Evolutionary conservation across 2,329 filamentous ascomycete genomes (phyloP).

Genomic region (Nigrograna mackinnonii): DNA sequence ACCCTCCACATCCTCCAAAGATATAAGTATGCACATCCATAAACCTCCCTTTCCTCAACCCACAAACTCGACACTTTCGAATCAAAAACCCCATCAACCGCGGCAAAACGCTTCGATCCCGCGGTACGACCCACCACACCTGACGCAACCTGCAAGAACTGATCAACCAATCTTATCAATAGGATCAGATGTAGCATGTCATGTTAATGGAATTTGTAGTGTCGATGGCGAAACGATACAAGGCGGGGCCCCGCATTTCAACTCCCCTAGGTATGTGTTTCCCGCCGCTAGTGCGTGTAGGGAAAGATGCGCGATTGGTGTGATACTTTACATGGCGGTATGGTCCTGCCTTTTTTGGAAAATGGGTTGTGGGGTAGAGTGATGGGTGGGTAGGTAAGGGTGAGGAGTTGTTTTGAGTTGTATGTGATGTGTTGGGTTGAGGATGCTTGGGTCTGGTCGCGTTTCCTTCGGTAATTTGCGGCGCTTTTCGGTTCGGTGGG

Average conservation of each 20-base stretch:
- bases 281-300: not conserved
- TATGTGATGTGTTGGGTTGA: too few species aligned
- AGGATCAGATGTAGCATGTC: slow-evolving; percentile 1
- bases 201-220: slow-evolving; percentile 1
- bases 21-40: not conserved
- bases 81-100: too few species aligned
- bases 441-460: too few species aligned
- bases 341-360: not conserved
- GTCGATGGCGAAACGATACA: too few species aligned
- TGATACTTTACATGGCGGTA: not conserved
- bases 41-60: too few species aligned
- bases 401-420: too few species aligned
- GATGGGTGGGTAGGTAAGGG: too few species aligned
- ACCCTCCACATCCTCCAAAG: not conserved
- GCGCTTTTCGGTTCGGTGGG: too few species aligned
- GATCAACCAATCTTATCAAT: slow-evolving; percentile 5
- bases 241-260: slow-evolving; percentile 15
- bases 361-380: too few species aligned
- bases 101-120: too few species aligned
- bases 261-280: not conserved
- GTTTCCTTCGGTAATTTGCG: too few species aligned
- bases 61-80: too few species aligned
- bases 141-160: slow-evolving; percentile 3
- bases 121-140: not conserved
- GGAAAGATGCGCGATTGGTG: slow-evolving; percentile 4